Evolutionary conservation across 176 grass and related monocot species (phyloP), one percentile per base, ranked within the genome.

Genomic region (Leersia perrieri): DNA sequence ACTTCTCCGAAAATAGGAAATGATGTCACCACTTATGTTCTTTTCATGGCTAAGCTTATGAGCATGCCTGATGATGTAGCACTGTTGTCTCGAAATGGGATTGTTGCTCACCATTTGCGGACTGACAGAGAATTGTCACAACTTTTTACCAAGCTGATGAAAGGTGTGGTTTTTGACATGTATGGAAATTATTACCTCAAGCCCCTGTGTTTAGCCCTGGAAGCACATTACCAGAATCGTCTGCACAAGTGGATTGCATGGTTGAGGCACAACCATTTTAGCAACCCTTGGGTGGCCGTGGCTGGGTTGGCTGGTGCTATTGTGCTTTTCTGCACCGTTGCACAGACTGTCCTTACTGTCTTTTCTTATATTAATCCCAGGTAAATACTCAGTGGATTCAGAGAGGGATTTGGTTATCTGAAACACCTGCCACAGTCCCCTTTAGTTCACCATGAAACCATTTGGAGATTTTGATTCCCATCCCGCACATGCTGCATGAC

Each of bases 11-110:
- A 16, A 16, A 62, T 80, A 0, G 58, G 71, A 7, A 86, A 80
- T n/a, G 44, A 70, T 70, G 16, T 85, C 0, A 85, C 73, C 7
- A 42, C 82, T 0, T 85, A 85, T 18, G 34, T 45, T 42, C 1
- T 85, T 5, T 85, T 85, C 25, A 18, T 85, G 63, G 51, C 82
- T 2, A 66, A 85, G 63, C 73, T 84, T 12, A 78, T 84, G 73
- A 76, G 49, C 63, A 85, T 76, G 31, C 22, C 33, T 0, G 82
- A 85, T 30, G 82, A 85, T 45, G 73, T 85, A 25, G 35, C 26
- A 0, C 16, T 85, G 0, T 16, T 85, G 7, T 14, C 25, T 18
- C 36, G 45, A 7, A 68, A 60, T 3, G 82, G 73, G 10, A 14
- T 85, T 8, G 7, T 85, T 0, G 34, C 36, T 0, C 82, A 85